Conservation (phyloP, 2,329 filamentous ascomycete species). For the Trichophyton benhamiae region DNA sequence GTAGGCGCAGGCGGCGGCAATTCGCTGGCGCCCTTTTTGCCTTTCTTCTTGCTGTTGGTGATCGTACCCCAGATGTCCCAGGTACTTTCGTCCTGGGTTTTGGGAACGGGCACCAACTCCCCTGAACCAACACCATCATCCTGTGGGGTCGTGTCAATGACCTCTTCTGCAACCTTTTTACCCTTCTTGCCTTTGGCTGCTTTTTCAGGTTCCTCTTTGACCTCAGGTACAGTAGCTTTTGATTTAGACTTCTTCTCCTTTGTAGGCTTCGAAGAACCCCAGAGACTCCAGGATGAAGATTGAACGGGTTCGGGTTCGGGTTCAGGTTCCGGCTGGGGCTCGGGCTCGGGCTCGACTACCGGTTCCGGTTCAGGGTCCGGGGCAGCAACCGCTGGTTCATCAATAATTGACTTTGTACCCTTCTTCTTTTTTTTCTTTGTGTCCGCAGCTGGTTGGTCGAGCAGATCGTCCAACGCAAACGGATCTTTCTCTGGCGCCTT, state of each 20-base stretch:
- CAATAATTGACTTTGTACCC: background rate
- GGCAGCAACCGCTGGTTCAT: background rate
- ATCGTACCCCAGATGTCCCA: constrained; percentile 25
- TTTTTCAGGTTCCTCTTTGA: background rate
- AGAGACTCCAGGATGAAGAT: constrained; percentile 7
- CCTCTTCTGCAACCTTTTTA: background rate
- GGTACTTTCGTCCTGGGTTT: constrained; percentile 13
- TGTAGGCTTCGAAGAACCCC: constrained; percentile 7
- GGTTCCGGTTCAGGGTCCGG: background rate
- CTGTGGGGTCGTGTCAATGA: background rate
- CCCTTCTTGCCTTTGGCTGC: background rate
- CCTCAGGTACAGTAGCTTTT: background rate
- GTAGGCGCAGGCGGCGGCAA: constrained; percentile 39
- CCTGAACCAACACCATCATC: constrained; percentile 11
- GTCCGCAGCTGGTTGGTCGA: background rate
- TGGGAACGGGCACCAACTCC: constrained; percentile 11
- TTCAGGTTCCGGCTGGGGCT: constrained; percentile 23
- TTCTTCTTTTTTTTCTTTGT: constrained; percentile 4
- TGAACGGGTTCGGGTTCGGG: constrained; percentile 15
- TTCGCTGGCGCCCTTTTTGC: constrained; percentile 32
- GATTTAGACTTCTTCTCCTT: constrained; percentile 8
- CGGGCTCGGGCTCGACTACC: constrained; percentile 14
- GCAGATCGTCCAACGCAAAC: background rate
- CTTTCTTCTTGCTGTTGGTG: constrained; percentile 41
- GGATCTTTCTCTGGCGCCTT: constrained; percentile 4